These are phyloP conservation scores for Lolium rigidum DNA, from an alignment of 176 grass and related monocot species.

Conservation along the genomic window DNA sequence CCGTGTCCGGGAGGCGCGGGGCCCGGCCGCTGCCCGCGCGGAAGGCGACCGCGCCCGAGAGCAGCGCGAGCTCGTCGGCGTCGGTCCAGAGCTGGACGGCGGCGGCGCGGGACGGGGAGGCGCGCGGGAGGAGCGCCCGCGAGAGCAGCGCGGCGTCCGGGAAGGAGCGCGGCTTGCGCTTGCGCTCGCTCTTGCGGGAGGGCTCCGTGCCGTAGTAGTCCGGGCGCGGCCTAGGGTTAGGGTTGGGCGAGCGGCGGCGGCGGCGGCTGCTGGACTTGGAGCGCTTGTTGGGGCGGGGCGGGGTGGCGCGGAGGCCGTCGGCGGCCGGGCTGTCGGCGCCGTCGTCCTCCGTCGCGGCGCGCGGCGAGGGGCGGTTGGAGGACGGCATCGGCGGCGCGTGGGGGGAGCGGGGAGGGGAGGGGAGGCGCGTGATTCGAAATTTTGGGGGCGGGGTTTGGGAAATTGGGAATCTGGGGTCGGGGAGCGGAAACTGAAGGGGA, in stretches of 20 bases:
- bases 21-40: conserved; percentile 47
- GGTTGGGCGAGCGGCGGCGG: conserved; percentile 39
- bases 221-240: conserved; percentile 46
- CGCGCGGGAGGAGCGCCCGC: not conserved
- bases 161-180: conserved; percentile 50
- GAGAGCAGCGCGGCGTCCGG: conserved; percentile 36
- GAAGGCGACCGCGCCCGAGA: conserved; percentile 62
- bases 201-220: conserved; percentile 19
- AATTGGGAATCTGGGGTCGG: not conserved
- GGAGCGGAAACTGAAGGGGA: conserved; percentile 10
- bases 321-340: not conserved
- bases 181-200: conserved; percentile 52
- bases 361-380: conserved; percentile 50
- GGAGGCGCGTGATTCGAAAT: conserved; percentile 52
- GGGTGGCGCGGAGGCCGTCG: not conserved
- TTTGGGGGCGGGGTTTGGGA: conserved; percentile 31
- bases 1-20: conserved; percentile 56
- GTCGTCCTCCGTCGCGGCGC: conserved; percentile 27
- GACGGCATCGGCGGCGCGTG: conserved; percentile 51
- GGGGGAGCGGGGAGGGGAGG: not conserved
- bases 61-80: not conserved
- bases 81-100: conserved; percentile 53
- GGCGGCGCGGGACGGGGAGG: not conserved
- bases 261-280: conserved; percentile 38
- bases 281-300: conserved; percentile 52